phyloP scores from a whole-genome alignment of 1,139 yeast genomes.

The Eremothecium gossypii region DNA sequence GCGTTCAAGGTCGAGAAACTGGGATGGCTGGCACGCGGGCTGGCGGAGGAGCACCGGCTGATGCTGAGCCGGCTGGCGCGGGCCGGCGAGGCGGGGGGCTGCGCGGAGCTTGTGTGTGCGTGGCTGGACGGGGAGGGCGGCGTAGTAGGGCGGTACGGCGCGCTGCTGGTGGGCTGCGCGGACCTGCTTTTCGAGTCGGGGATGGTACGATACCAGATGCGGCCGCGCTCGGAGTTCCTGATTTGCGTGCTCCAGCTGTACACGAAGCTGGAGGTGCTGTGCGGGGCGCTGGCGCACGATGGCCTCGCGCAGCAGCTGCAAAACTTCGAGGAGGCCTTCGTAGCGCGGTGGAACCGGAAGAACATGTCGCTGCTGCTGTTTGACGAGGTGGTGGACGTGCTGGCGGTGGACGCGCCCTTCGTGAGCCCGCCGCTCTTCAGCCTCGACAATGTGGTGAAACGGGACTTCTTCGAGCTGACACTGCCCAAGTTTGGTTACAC shows the following conservation, averaged over 20 bases:
- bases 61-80: too few relatives aligned
- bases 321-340: conserved; percentile 12
- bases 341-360: conserved; percentile 11
- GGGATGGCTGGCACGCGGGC: too few relatives aligned
- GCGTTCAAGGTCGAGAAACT: too few relatives aligned
- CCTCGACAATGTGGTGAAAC: conserved; percentile 9
- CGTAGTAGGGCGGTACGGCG: conserved; percentile 9
- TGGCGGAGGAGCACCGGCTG: too few relatives aligned
- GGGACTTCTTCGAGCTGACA: conserved; percentile 15
- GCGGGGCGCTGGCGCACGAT: conserved; percentile 3
- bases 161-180: conserved; percentile 9
- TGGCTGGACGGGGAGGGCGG: not conserved
- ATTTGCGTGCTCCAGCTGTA: conserved; percentile 9
- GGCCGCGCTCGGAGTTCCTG: conserved; percentile 11
- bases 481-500: conserved; percentile 8
- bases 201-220: conserved; percentile 9
- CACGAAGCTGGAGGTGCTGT: conserved; percentile 6
- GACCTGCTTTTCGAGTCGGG: conserved; percentile 10
- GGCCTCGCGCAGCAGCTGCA: conserved; percentile 9
- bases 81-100: too few relatives aligned
- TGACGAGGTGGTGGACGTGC: conserved; percentile 14
- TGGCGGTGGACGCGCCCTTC: conserved; percentile 9
- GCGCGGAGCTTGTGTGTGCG: not conserved
- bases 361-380: conserved; percentile 10
- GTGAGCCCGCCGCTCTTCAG: conserved; percentile 12